Percentiles rank a stretch among this genome's conserved stretches.
These are phyloP conservation scores for Boletales sp. DNA, from an alignment of 768 basidiomycete species.

Conservation along the genomic window DNA sequence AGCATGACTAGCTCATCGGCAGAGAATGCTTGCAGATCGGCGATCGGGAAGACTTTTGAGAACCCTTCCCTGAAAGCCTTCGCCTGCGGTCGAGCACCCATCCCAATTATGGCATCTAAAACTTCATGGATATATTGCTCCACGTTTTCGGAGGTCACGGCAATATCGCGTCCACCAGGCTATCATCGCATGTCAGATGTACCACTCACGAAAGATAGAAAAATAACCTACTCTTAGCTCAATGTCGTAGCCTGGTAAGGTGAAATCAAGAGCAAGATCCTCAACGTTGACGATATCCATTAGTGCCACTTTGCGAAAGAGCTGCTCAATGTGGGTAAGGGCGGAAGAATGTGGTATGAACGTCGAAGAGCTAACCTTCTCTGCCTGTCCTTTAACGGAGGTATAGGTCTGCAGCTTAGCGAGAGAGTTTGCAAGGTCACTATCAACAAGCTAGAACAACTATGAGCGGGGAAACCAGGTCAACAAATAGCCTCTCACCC, in stretches of 20 bases:
- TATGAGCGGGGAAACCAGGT: conserved; percentile 4
- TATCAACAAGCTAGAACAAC: conserved; percentile 67
- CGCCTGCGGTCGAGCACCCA: conserved; percentile 73
- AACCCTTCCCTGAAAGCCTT: conserved; percentile 93
- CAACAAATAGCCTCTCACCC: conserved; percentile 44
- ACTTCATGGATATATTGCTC: conserved; percentile 87
- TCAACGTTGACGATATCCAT: conserved; percentile 68
- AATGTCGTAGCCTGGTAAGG: conserved; percentile 92
- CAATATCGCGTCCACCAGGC: conserved; percentile 74
- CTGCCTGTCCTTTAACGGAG: conserved; percentile 40
- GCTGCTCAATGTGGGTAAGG: conserved; percentile 28
- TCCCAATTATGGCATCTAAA: conserved; percentile 82
- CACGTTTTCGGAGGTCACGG: conserved; percentile 84
- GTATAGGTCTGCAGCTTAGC: conserved; percentile 72
- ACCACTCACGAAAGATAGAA: neutral
- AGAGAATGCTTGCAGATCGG: conserved; percentile 88
- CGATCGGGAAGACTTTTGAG: conserved; percentile 92
- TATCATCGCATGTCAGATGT: conserved; percentile 25
- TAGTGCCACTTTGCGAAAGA: conserved; percentile 52
- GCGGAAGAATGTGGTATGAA: neutral
- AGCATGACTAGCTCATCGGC: conserved; percentile 94
- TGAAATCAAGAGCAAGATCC: conserved; percentile 93
- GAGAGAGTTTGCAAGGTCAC: conserved; percentile 81
- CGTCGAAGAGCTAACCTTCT: conserved; percentile 45
- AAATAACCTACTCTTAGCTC: conserved; percentile 67